Conservation (phyloP, 345 rosid species). For the Euphorbia tirucalli region DNA sequence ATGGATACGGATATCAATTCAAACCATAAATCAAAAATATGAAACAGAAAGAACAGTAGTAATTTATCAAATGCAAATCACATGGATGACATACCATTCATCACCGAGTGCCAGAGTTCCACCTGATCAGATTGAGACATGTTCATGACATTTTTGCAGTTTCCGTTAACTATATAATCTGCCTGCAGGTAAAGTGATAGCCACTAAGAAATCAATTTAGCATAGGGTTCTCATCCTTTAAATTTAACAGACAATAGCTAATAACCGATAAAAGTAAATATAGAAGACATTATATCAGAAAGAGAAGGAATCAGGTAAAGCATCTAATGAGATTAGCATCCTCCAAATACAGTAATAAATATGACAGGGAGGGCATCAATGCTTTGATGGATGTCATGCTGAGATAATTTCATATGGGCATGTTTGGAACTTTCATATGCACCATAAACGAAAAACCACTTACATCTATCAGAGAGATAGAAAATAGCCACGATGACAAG, state of each 20-base stretch:
- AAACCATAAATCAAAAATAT: background rate
- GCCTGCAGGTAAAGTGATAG: slow-evolving; percentile 54
- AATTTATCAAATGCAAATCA: background rate
- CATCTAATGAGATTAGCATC: background rate
- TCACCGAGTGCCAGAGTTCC: slow-evolving; percentile 80
- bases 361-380: background rate
- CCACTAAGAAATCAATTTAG: slow-evolving; percentile 3
- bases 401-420: background rate
- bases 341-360: background rate
- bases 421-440: background rate
- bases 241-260: background rate
- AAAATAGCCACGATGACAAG: background rate
- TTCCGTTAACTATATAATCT: slow-evolving; percentile 83
- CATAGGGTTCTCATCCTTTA: background rate
- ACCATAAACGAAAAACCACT: background rate
- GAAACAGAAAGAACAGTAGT: background rate
- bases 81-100: slow-evolving; percentile 56
- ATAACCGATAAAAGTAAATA: background rate
- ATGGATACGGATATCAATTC: background rate
- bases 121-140: slow-evolving; percentile 91
- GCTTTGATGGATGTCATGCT: background rate
- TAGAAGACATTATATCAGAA: background rate
- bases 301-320: background rate
- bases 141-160: slow-evolving; percentile 93
- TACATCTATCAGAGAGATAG: background rate